phyloP scores from a whole-genome alignment of 2,329 filamentous ascomycete genomes.

The Xylaria sp. region DNA sequence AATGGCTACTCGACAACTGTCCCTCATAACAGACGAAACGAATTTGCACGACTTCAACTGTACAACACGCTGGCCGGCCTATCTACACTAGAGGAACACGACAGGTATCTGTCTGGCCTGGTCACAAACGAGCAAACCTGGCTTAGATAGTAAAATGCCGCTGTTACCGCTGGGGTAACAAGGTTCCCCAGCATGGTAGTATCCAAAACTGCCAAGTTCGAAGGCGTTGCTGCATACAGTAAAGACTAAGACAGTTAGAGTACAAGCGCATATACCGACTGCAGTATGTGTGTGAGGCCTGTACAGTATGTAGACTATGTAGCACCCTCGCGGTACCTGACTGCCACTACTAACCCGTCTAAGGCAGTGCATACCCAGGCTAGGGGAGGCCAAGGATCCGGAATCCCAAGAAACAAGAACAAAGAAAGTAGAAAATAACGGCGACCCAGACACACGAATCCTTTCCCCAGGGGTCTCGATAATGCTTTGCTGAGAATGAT shows the following conservation, averaged over 20 bases:
- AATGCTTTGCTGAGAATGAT: slow-evolving; percentile 21
- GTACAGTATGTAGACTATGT: not conserved
- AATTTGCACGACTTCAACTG: too few species aligned
- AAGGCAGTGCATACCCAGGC: not conserved
- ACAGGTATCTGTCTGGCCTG: not conserved
- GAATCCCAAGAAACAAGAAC: slow-evolving; percentile 21
- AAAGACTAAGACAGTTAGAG: not conserved
- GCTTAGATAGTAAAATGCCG: not conserved
- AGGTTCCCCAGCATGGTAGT: slow-evolving; percentile 9
- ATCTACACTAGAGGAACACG: not conserved
- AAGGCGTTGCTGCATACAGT: slow-evolving; percentile 11
- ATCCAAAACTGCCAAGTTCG: slow-evolving; percentile 18
- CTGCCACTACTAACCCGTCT: not conserved
- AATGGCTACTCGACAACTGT: not conserved
- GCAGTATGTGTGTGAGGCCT: not conserved
- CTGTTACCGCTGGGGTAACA: slow-evolving; percentile 22
- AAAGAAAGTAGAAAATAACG: slow-evolving; percentile 17
- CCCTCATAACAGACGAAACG: not conserved
- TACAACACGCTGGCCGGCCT: not conserved
- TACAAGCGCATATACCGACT: not conserved
- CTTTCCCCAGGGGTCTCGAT: slow-evolving; percentile 24
- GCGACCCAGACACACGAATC: slow-evolving; percentile 31
- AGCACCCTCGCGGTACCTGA: not conserved
- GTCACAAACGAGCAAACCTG: slow-evolving; percentile 10
- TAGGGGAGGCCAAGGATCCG: not conserved